Conservation (phyloP, 768 basidiomycete species). For the Udeniomyces megalosporus region DNA sequence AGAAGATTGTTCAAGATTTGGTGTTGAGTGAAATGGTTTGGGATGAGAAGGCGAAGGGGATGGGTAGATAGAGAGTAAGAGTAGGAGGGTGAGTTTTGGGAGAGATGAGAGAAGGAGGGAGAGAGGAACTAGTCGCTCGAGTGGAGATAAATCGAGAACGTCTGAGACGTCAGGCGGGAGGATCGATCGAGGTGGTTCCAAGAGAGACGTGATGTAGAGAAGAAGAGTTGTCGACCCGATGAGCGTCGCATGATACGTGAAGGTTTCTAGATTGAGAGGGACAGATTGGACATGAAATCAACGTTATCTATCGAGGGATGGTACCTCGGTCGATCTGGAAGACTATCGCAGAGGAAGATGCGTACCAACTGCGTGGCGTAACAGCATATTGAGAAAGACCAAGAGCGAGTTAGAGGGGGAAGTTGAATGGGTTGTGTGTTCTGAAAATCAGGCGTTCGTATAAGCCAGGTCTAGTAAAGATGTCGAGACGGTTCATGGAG, state of each 20-base stretch:
- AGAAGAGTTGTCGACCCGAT: background rate
- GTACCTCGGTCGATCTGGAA: too few species aligned
- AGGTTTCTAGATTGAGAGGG: background rate
- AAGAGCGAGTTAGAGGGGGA: background rate
- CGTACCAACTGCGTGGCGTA: background rate
- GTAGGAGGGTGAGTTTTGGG: slow-evolving; percentile 25
- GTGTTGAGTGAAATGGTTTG: background rate
- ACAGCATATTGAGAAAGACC: background rate
- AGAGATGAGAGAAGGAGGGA: slow-evolving; percentile 26
- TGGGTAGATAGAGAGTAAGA: slow-evolving; percentile 26
- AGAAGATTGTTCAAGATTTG: background rate
- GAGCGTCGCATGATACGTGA: background rate
- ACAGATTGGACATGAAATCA: background rate
- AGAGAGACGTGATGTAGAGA: background rate
- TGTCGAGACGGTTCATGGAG: too few species aligned
- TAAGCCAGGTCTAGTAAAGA: too few species aligned
- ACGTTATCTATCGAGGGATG: background rate
- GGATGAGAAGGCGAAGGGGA: background rate
- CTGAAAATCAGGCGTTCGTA: too few species aligned
- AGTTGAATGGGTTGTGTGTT: too few species aligned
- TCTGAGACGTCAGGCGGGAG: slow-evolving; percentile 21
- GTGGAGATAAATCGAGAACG: background rate
- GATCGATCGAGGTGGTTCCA: background rate
- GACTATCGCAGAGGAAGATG: background rate
- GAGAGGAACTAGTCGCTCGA: slow-evolving; percentile 20